Base-by-base conservation (phyloP, 208 protist species). In the Trypanosoma melophagium region DNA sequence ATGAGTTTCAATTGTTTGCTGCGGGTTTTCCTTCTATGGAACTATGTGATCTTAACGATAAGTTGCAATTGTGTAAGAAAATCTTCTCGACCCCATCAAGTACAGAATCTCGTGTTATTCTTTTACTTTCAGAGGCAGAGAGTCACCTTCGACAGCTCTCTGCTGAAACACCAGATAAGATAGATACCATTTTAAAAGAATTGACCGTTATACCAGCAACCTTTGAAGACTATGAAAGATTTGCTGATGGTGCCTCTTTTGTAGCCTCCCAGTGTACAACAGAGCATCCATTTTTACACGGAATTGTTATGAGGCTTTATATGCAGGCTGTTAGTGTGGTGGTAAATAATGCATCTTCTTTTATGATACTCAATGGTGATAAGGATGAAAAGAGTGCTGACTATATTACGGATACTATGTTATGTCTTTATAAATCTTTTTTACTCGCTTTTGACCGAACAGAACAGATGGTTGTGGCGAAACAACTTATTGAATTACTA, bases 371-470 rank as follows among this genome's bases (percentile, higher is more conserved):
- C 40, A 22, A 47, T 9, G 45, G 17, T 1, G 28, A 10, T 24
- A 45, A 50, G 10, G 38, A 62, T 16, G 57, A 69, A 44, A 16
- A 22, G 42, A 38, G 9, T 24, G 25, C 16, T 9, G 22, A 53
- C 1, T 51, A 21, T 42, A 63, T 76, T 28, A 69, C 58, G 2
- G 63, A 60, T 53, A 50, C 24, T 41, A 19, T 76, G 1, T 76
- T 57, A 45, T 76, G 47, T 53, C 40, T 76, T 17, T 76, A 76
- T 67, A 68, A 66, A 60, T 44, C 62, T 14, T 76, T 69, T 66
- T 45, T 38, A 24, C 19, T 69, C 22, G 61, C 62, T 12, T 47
- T 62, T 56, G 57, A 76, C 35, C 40, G 63, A 41, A 50, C 42
- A 54, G 62, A 76, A 40, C 56, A 76, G 53, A 45, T 69, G 7